Evolutionary conservation across 805 yeast species (phyloP).

Genomic region (Lachancea kluyveri): DNA sequence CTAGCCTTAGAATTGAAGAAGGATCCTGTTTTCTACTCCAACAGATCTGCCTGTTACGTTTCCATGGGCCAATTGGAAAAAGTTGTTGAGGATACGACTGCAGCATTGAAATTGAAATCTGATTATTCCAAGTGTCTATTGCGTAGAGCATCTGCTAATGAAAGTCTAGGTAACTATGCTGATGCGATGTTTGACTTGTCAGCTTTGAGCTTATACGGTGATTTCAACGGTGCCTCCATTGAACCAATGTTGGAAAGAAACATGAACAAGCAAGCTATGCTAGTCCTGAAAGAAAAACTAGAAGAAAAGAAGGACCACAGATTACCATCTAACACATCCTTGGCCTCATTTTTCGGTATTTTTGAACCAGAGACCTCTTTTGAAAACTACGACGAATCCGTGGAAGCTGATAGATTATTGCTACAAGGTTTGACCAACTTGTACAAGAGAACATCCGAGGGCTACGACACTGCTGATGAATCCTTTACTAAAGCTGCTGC

Average conservation of each 20-base stretch:
- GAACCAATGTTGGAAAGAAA: conserved; percentile 85
- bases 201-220: conserved; percentile 79
- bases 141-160: conserved; percentile 92
- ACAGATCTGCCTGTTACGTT: conserved; percentile 93
- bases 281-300: conserved; percentile 57
- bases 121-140: conserved; percentile 86
- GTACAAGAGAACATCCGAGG: conserved; percentile 36
- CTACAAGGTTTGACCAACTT: conserved; percentile 58
- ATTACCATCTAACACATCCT: conserved; percentile 77
- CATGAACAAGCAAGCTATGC: conserved; percentile 71
- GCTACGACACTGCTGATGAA: conserved; percentile 34
- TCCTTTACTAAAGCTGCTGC: conserved; percentile 51
- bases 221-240: conserved; percentile 68
- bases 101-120: conserved; percentile 80
- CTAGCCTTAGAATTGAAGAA: conserved; percentile 67
- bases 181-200: conserved; percentile 92
- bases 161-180: conserved; percentile 65
- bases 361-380: conserved; percentile 52
- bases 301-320: conserved; percentile 30
- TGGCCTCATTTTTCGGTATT: conserved; percentile 85
- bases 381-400: conserved; percentile 44
- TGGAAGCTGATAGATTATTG: conserved; percentile 59
- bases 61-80: conserved; percentile 74
- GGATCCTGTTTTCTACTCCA: conserved; percentile 89
- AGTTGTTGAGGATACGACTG: conserved; percentile 82